Conservation (phyloP, 2,329 filamentous ascomycete species). For the Fusarium tuaranense region DNA sequence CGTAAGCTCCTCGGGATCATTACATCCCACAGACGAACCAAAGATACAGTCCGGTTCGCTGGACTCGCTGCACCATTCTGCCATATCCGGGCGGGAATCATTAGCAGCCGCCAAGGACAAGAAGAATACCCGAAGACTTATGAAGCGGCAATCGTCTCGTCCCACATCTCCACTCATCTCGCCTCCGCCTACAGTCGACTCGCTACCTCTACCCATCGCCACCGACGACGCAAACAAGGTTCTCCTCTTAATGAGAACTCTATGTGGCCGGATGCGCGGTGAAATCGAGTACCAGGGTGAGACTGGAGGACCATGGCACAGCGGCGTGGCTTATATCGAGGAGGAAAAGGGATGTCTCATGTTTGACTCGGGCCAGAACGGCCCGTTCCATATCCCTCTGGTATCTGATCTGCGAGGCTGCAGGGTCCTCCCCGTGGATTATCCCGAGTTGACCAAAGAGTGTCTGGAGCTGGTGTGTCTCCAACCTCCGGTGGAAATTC, state of each 20-base stretch:
- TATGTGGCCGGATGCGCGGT: slow-evolving; percentile 84
- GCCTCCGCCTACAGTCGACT: slow-evolving; percentile 69
- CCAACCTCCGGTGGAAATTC: slow-evolving; percentile 68
- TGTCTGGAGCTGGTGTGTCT: slow-evolving; percentile 67
- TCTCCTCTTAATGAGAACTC: slow-evolving; percentile 79
- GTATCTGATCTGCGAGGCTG: slow-evolving; percentile 82
- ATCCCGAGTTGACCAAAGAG: slow-evolving; percentile 56
- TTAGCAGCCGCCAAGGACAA: slow-evolving; percentile 52
- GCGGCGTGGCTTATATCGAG: slow-evolving; percentile 82
- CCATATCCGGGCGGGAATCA: slow-evolving; percentile 50
- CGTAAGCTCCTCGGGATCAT: slow-evolving; percentile 72
- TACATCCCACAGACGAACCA: slow-evolving; percentile 64
- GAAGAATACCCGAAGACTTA: slow-evolving; percentile 63
- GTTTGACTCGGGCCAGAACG: slow-evolving; percentile 77
- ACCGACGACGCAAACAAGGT: slow-evolving; percentile 79
- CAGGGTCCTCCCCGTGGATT: slow-evolving; percentile 70
- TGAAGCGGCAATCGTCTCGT: slow-evolving; percentile 67
- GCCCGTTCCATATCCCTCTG: slow-evolving; percentile 73
- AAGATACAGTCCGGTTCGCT: slow-evolving; percentile 52
- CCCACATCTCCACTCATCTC: slow-evolving; percentile 69
- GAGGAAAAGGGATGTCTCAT: slow-evolving; percentile 80
- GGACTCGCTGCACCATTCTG: slow-evolving; percentile 58
- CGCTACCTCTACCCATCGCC: slow-evolving; percentile 68
- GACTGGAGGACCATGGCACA: slow-evolving; percentile 71
- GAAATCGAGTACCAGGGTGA: slow-evolving; percentile 78